A percentile compares a stretch with the other conserved stretches of the same genome.
Conservation (phyloP, 2,329 filamentous ascomycete species). For the Domatiomyces globalis region DNA sequence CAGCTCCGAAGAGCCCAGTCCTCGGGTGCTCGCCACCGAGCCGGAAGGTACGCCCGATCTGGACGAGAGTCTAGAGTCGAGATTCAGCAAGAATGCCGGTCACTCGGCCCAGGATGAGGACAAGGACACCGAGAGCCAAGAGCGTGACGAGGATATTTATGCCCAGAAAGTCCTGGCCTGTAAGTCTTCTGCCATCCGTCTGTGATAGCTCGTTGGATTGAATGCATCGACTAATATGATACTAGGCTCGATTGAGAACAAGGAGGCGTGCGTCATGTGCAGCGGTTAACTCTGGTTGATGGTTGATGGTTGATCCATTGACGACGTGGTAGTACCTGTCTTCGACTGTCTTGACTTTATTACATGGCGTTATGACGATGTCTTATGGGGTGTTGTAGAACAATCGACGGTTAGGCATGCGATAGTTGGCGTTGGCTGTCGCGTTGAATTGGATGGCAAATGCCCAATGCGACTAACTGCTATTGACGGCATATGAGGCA, state of each 20-base stretch:
- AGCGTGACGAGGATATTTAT: slow-evolving; percentile 83
- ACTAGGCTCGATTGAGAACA: slow-evolving; percentile 85
- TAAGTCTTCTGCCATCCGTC: slow-evolving; percentile 35
- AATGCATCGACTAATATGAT: slow-evolving; percentile 22
- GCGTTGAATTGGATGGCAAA: too few species aligned
- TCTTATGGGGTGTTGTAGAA: too few species aligned
- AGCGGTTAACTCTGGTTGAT: slow-evolving; percentile 48
- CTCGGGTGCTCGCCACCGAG: slow-evolving; percentile 62
- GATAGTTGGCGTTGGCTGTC: too few species aligned
- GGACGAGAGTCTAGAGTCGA: slow-evolving; percentile 44
- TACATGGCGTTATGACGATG: too few species aligned
- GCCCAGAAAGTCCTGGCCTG: slow-evolving; percentile 82
- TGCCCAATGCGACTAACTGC: too few species aligned
- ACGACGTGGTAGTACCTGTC: too few species aligned
- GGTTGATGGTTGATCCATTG: too few species aligned
- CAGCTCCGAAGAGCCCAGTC: slow-evolving; percentile 57
- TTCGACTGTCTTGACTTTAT: too few species aligned
- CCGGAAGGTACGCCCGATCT: slow-evolving; percentile 45
- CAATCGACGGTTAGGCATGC: too few species aligned
- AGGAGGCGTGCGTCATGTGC: slow-evolving; percentile 92
- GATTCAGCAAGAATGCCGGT: slow-evolving; percentile 28
- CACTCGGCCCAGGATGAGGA: slow-evolving; percentile 52
- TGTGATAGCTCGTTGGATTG: not conserved
- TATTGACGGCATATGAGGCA: too few species aligned
- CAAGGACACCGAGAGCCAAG: slow-evolving; percentile 52